Evolutionary conservation across 805 yeast species (phyloP).

Genomic region (Tetrapisispora iriomotensis): DNA sequence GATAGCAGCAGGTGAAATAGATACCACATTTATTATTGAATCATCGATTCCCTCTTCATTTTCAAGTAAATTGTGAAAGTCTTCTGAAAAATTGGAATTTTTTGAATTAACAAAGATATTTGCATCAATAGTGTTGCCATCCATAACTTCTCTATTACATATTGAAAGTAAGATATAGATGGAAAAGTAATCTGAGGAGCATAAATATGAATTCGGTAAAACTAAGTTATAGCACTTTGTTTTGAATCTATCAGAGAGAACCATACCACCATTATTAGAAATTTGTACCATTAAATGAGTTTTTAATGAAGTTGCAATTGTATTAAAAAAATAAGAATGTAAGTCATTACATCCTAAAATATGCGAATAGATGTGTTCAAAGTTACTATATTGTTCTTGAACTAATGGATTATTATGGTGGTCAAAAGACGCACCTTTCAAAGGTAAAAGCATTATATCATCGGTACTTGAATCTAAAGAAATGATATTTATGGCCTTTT

Average conservation of each 20-base stretch:
- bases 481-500: constrained; percentile 19
- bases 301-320: constrained; percentile 12
- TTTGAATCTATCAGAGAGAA: constrained; percentile 15
- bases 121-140: constrained; percentile 8
- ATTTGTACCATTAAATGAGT: constrained; percentile 18
- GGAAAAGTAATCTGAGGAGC: constrained; percentile 24
- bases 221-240: constrained; percentile 14
- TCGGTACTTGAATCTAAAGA: constrained; percentile 9
- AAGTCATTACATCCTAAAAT: constrained; percentile 25
- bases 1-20: constrained; percentile 7
- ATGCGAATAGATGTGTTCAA: constrained; percentile 22
- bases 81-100: constrained; percentile 11
- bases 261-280: constrained; percentile 18
- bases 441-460: constrained; percentile 18
- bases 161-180: constrained; percentile 18
- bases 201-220: constrained; percentile 18
- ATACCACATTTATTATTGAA: constrained; percentile 9
- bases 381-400: constrained; percentile 14
- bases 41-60: constrained; percentile 15
- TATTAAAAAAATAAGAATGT: constrained; percentile 18
- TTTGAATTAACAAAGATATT: constrained; percentile 17
- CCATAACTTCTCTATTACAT: constrained; percentile 10
- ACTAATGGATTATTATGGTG: constrained; percentile 9
- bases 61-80: constrained; percentile 8
- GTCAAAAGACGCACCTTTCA: constrained; percentile 22